Conservation (phyloP, 352 stramenopile genomes). For the Globisporangium solare region DNA sequence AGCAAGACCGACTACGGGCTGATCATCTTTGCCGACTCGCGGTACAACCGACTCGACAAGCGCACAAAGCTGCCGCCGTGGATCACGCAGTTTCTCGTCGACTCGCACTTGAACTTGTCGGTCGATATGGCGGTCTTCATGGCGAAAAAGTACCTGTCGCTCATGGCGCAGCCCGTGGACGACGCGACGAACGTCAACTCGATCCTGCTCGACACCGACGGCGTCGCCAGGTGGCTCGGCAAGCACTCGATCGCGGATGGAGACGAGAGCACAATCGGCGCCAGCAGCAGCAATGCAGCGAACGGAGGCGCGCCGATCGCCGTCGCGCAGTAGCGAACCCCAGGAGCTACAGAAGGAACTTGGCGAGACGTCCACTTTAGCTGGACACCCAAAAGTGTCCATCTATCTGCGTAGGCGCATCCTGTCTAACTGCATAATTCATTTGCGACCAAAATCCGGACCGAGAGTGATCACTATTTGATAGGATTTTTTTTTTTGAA, state of each 20-base stretch:
- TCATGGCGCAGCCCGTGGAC: slow-evolving; percentile 96
- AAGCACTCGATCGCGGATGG: slow-evolving; percentile 19
- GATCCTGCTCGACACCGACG: slow-evolving; percentile 91
- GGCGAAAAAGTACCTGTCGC: slow-evolving; percentile 93
- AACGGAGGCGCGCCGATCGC: not conserved
- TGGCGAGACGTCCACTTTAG: not conserved
- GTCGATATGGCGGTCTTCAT: slow-evolving; percentile 96
- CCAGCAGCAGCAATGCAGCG: not conserved
- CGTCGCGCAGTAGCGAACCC: not conserved
- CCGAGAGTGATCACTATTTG: no score
- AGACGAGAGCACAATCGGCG: not conserved
- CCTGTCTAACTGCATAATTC: no score
- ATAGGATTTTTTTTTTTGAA: no score
- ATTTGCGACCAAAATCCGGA: no score
- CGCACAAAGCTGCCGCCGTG: slow-evolving; percentile 97
- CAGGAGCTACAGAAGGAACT: not conserved
- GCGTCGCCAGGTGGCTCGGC: slow-evolving; percentile 77
- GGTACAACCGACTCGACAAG: slow-evolving; percentile 98
- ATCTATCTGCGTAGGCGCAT: no score
- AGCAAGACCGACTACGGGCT: slow-evolving; percentile 99
- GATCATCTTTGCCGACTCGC: slow-evolving; percentile 97
- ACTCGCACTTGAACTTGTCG: slow-evolving; percentile 95
- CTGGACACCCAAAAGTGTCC: no score
- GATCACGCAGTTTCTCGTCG: slow-evolving; percentile 96
- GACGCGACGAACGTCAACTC: slow-evolving; percentile 89